phyloP scores from a whole-genome alignment of 1,284 basidiomycete genomes.

The Ceratobasidium sp. region DNA sequence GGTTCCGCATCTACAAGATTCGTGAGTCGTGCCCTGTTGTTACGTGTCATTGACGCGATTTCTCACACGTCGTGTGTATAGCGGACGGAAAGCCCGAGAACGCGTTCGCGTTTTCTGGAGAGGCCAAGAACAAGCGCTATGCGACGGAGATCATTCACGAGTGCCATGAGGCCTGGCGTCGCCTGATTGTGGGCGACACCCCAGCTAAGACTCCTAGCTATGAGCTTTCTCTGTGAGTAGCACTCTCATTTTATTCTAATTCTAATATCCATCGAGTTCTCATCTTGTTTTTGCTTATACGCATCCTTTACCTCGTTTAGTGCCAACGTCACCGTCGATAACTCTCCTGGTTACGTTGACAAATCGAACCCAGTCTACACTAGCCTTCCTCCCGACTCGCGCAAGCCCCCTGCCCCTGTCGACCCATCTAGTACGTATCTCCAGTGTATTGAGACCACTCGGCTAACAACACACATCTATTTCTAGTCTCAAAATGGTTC shows the following conservation, averaged over 20 bases:
- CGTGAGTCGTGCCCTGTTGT: constrained; percentile 51
- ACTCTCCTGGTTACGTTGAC: constrained; percentile 76
- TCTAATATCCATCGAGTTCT: background rate
- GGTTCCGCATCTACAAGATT: constrained; percentile 99
- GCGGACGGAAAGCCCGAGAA: constrained; percentile 99
- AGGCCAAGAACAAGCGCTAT: constrained; percentile 99
- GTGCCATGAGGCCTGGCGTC: constrained; percentile 98
- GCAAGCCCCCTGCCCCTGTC: constrained; percentile 84
- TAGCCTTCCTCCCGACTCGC: constrained; percentile 79
- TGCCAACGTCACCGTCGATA: constrained; percentile 70
- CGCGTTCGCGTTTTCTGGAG: constrained; percentile 98
- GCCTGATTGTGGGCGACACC: constrained; percentile 83
- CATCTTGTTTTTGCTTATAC: constrained; percentile 60
- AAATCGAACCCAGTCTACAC: constrained; percentile 74
- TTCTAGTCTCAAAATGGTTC: constrained; percentile 84
- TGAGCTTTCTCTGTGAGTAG: constrained; percentile 82
- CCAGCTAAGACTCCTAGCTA: constrained; percentile 75
- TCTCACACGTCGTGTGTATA: constrained; percentile 53
- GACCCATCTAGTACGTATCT: constrained; percentile 83
- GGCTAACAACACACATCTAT: constrained; percentile 55
- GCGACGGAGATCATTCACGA: constrained; percentile 99
- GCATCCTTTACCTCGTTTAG: constrained; percentile 50
- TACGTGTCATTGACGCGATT: background rate
- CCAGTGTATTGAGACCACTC: constrained; percentile 21
- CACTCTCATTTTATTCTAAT: constrained; percentile 19